Evolutionary conservation across 192 early-diverging fungal genomes (phyloP).

Genomic region (Mortierella antarctica): DNA sequence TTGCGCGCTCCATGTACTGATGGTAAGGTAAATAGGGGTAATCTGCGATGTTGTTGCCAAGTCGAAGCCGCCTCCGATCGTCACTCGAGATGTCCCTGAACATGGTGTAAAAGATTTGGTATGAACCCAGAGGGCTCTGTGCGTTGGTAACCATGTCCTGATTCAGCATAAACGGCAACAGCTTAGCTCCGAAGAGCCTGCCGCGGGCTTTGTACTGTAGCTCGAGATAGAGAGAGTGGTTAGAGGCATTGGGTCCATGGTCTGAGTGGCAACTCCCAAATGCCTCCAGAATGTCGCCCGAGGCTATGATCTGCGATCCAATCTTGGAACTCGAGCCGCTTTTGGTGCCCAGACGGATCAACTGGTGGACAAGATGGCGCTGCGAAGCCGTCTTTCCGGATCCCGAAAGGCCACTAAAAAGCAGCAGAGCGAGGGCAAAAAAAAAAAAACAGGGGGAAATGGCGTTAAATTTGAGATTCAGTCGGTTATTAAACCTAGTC

Average conservation of each 20-base stretch:
- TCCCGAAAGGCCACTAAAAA: slow-evolving; percentile 79
- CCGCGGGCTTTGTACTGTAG: slow-evolving; percentile 90
- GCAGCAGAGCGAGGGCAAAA: neutral
- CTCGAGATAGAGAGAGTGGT: slow-evolving; percentile 85
- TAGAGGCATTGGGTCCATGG: slow-evolving; percentile 73
- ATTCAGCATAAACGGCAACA: slow-evolving; percentile 76
- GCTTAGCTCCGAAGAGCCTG: slow-evolving; percentile 84
- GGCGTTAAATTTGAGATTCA: neutral
- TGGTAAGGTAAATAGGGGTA: slow-evolving; percentile 44
- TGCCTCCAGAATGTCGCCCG: slow-evolving; percentile 79
- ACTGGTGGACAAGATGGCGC: slow-evolving; percentile 75
- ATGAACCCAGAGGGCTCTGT: slow-evolving; percentile 68
- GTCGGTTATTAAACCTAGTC: too few relatives aligned
- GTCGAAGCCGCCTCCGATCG: slow-evolving; percentile 73
- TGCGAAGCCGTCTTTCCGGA: slow-evolving; percentile 90
- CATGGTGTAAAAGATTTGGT: slow-evolving; percentile 87
- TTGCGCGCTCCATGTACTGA: slow-evolving; percentile 57
- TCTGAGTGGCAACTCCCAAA: slow-evolving; percentile 79
- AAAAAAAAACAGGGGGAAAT: neutral
- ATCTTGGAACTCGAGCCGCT: slow-evolving; percentile 76
- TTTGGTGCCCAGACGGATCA: slow-evolving; percentile 79
- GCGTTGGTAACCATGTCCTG: slow-evolving; percentile 70
- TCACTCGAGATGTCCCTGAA: slow-evolving; percentile 73
- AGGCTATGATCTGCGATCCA: slow-evolving; percentile 76
- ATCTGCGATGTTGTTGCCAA: slow-evolving; percentile 61